Conservation (phyloP, 371 early-diverging fungal species). For the Rhizoclosmatium hyalinum region DNA sequence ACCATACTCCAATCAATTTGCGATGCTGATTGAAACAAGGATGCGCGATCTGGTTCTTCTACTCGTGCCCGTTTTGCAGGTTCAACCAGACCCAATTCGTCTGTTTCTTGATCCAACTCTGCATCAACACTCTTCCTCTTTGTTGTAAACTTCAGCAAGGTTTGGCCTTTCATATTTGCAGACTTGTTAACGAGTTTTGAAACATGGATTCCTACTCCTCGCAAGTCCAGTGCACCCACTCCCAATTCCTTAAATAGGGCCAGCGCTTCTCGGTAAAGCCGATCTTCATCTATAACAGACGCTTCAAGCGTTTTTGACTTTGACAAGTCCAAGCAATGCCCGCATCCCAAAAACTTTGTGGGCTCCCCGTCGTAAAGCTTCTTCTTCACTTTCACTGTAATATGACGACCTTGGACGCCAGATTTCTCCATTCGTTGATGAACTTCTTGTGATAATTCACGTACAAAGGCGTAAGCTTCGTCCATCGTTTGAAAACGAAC, state of each 20-base stretch:
- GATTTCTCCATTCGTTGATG: constrained; percentile 30
- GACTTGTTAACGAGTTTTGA: constrained; percentile 29
- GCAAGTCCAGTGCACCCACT: constrained; percentile 35
- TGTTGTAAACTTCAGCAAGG: constrained; percentile 5
- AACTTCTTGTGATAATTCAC: constrained; percentile 48
- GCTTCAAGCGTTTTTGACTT: constrained; percentile 21
- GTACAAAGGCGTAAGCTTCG: constrained; percentile 65
- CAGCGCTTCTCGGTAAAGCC: constrained; percentile 23
- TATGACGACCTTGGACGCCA: constrained; percentile 33
- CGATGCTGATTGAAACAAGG: constrained; percentile 3
- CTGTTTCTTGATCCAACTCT: not conserved
- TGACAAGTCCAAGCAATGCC: constrained; percentile 40
- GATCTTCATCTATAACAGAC: not conserved
- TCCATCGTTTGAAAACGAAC: constrained; percentile 75
- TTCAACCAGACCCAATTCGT: not conserved
- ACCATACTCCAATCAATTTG: constrained; percentile 26
- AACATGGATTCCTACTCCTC: constrained; percentile 47
- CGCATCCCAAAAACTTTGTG: constrained; percentile 49
- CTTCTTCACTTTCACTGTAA: constrained; percentile 49
- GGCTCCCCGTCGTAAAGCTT: constrained; percentile 53
- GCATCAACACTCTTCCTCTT: constrained; percentile 12
- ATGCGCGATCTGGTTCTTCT: not conserved
- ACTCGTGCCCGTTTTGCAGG: not conserved
- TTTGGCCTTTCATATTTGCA: constrained; percentile 14
- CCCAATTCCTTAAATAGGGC: constrained; percentile 27